phyloP scores from a whole-genome alignment of 2,329 filamentous ascomycete species.

The Cucurbitaria berberidis region DNA sequence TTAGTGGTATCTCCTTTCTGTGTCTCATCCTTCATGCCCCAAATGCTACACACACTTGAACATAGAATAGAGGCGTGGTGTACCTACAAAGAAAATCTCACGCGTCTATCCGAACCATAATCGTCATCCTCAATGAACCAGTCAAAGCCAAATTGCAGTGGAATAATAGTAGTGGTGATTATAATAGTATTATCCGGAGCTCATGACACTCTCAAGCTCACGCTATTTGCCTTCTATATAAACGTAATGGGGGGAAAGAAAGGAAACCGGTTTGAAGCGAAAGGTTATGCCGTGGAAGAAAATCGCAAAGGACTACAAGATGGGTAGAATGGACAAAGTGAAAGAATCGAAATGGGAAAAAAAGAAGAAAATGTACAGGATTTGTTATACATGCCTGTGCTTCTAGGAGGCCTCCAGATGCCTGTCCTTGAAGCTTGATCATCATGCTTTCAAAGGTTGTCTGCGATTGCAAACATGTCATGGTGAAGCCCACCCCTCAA shows the following conservation, averaged over 20 bases:
- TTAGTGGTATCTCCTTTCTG: too few relatives aligned
- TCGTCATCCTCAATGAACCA: too few relatives aligned
- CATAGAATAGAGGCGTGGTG: too few relatives aligned
- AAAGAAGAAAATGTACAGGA: background rate
- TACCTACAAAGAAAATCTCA: too few relatives aligned
- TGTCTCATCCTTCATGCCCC: too few relatives aligned
- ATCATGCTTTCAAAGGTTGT: background rate
- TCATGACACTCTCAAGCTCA: background rate
- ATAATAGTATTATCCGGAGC: background rate
- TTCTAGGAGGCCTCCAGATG: background rate
- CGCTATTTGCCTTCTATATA: background rate
- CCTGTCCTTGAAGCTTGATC: background rate
- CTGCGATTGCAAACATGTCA: background rate
- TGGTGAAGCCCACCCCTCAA: background rate
- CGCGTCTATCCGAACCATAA: too few relatives aligned
- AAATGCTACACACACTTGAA: too few relatives aligned
- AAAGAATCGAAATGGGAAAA: background rate
- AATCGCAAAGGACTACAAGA: slow-evolving; percentile 10
- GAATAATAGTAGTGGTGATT: too few relatives aligned
- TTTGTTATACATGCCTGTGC: background rate
- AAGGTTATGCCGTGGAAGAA: background rate
- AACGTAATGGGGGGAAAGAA: background rate
- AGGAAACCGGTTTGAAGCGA: background rate
- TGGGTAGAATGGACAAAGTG: slow-evolving; percentile 3
- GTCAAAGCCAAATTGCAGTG: too few relatives aligned